These are phyloP conservation scores for Hortaea sp. DNA, from an alignment of 2,329 filamentous ascomycete genomes.

Conservation along the genomic window DNA sequence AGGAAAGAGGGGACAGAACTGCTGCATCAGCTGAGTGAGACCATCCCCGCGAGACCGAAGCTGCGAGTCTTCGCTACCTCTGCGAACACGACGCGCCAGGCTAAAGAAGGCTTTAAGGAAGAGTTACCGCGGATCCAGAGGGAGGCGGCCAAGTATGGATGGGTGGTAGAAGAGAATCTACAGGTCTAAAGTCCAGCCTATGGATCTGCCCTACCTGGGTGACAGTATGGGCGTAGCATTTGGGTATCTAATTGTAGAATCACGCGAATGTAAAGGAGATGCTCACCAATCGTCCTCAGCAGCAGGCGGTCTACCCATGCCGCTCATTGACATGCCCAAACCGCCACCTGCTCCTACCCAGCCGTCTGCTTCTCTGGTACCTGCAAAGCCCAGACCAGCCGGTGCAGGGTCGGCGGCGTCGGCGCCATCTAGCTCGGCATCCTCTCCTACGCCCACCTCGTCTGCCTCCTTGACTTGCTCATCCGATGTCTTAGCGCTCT, in stretches of 20 bases:
- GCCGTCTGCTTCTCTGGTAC: background rate
- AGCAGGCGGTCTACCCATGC: background rate
- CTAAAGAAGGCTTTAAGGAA: constrained; percentile 7
- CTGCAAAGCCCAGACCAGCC: background rate
- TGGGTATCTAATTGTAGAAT: no score
- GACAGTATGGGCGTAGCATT: no score
- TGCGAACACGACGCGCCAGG: constrained; percentile 4
- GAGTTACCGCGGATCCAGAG: constrained; percentile 3
- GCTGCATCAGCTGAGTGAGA: constrained; percentile 5
- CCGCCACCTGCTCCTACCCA: background rate
- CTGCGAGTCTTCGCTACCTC: constrained; percentile 2
- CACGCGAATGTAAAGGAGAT: background rate
- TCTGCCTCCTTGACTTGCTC: background rate
- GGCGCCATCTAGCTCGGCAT: background rate
- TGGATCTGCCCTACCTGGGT: no score
- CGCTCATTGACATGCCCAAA: background rate
- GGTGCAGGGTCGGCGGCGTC: background rate
- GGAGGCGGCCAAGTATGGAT: constrained; percentile 14
- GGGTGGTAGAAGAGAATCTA: constrained; percentile 7
- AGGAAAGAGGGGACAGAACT: constrained; percentile 8
- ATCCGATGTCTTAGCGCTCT: background rate
- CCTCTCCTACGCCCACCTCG: background rate
- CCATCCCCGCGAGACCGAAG: constrained; percentile 1
- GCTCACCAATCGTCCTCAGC: background rate
- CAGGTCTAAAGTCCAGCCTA: background rate